Evolutionary conservation across 768 basidiomycete genomes (phyloP), one percentile per base, ranked within the genome.

Genomic region (Leccinum sublutescens): DNA sequence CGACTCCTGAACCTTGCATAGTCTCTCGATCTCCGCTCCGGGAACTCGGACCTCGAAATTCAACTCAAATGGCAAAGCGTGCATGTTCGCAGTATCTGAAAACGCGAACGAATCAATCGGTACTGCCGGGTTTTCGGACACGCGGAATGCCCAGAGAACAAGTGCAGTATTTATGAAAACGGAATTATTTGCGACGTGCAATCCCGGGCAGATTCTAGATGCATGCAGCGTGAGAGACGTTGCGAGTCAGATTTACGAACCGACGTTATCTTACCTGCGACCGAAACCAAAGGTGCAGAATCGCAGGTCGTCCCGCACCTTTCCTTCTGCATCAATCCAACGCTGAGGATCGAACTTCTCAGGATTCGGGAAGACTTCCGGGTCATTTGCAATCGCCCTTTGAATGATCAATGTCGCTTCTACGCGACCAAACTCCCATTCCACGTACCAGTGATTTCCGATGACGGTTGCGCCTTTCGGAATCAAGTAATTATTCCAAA

Each of bases 21-120:
- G 31, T 12, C 15, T 27, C 48, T 48, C 33, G 10, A 67, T 56
- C 15, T 50, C 53, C 10, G 25, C 50, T 29, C 10, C 43, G 14
- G 50, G 19, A 2, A 56, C 5, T 5, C 65, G 65, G 5, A 50
- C 4, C 23, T 66, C 50, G 23, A 66, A 66, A 36, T 58, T 21
- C 38, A 63, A 5, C 14, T 52, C 52, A 29, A 66, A 63, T 0
- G 61, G 57, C n/a, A 56, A 11, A 1, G 57, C 53, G 2, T 60
- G 58, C 11, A 58, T 49, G 11, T 54, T 66, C 23, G 43, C 59
- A 4, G 61, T 45, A 10, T 66, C 82, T 0, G 82, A 82, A 66
- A 89, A 86, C 0, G 79, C 84, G 34, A 82, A 71, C 6, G 80
- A 77, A 67, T 90, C 83, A 55, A 89, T 86, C 0, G 84, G 84